Evolutionary conservation across 495 filamentous ascomycete genomes (phyloP), one percentile per base, ranked within the genome.

Genomic region (Trichocladium uniseriatum): DNA sequence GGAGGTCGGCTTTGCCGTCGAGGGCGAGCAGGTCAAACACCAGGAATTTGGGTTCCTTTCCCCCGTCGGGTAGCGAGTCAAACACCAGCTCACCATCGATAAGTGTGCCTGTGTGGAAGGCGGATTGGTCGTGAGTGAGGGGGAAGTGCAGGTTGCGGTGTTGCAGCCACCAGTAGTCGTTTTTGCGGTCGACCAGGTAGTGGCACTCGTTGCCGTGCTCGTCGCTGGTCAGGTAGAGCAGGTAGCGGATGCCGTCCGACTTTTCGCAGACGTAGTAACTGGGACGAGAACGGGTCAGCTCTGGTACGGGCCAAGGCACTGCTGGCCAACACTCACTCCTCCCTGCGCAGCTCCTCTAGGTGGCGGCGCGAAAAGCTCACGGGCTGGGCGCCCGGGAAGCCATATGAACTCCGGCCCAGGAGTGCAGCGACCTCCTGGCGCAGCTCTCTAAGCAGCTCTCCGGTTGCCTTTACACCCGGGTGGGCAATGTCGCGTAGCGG

Each of bases 181-280:
- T 97, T 70, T 86, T 91, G 54, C 92, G 88, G 66, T 98, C 92
- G 67, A 98, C 94, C 50, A 98, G 72, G 73, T 94, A 95, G 48
- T 68, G 65, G 6, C 55, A 49, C 54, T 72, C 72, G 52, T 79
- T 72, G 43, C 80, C 77, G 48, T 85, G 74, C 6, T 74, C 69
- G 47, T 71, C 71, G 8, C 54, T 55, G 51, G 86, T 85, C 53
- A 90, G 82, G 73, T 91, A 98, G 62, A 98, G 80, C 18, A 98
- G 77, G 64, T 90, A 96, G 36, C 92, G 82, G 57, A 97, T 88
- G 31, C 92, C 92, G 61, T 98, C 92, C 0, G 91, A 94, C 68
- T 98, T 98, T 69, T 98, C 92, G 72, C 92, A 96, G 55, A 98
- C 86, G 61, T 87, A 97, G 69, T 96, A 98, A 65, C 80, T 83